Evolutionary conservation across 2,329 filamentous ascomycete species (phyloP), one percentile per base, ranked within the genome.

Genomic region (Phialophora macrospora): DNA sequence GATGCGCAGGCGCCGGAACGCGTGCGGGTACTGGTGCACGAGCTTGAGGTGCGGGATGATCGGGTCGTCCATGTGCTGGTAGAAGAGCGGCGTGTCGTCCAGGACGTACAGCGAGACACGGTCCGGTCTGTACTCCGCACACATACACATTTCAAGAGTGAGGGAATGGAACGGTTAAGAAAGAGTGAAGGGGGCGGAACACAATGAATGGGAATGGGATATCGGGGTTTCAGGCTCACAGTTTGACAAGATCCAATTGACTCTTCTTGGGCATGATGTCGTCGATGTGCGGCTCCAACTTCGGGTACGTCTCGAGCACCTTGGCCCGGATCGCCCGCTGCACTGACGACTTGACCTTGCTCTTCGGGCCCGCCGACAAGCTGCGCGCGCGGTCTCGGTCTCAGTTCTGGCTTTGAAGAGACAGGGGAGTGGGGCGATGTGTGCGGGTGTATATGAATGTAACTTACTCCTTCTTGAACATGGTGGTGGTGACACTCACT

Each of bases 311-410:
- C 65, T 92, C 85, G 70, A 95, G 83, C 71, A 98, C 86, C 75
- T 91, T 91, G 74, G 89, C 85, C 73, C 95, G 91, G 73, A 99
- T 89, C 70, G 83, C 87, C 75, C 95, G 91, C 82, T 97, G 93
- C 63, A 92, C 92, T 26, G 93, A 97, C 71, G 94, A 97, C 82
- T 98, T 99, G 80, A 98, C 92, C 84, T 98, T 98, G 73, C 93
- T 92, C 82, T 95, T 96, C 63, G 91, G 89, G 71, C 90, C 87
- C 28, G 89, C 81, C 74, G 88, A 82, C 77, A 97, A 88, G 72
- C 91, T 44, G 38, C 17, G 38, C 12, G 32, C 32, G 32, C 32
- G 28, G 32, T 34, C 12, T 34, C 32, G 14, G 17, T 20, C 38
- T 44, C 5, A 44, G 38, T 44, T 44, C 38, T 44, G 38, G 38